Conservation (phyloP, 352 stramenopile genomes). For the Blastocystis sp. region DNA sequence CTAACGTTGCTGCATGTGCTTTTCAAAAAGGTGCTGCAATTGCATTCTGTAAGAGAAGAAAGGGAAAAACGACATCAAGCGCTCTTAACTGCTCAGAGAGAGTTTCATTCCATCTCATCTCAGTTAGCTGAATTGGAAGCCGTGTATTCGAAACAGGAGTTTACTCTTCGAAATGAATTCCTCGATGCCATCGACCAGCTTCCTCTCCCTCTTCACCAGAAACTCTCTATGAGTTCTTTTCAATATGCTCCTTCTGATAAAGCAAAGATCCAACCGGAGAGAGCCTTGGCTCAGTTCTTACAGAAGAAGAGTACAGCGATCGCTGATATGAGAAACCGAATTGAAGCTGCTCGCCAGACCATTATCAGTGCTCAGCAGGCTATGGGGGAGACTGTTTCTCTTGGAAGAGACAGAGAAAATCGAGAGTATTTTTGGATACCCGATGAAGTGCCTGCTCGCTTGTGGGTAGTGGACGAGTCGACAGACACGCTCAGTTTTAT, state of each 20-base stretch:
- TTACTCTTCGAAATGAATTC: neutral
- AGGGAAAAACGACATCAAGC: neutral
- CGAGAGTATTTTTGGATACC: constrained; percentile 1
- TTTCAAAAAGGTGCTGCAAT: constrained; percentile 70
- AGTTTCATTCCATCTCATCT: neutral
- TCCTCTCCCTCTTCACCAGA: neutral
- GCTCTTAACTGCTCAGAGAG: neutral
- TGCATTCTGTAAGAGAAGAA: constrained; percentile 71
- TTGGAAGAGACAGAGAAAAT: neutral
- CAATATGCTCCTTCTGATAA: neutral
- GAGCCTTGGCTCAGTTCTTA: neutral
- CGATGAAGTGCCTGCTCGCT: neutral
- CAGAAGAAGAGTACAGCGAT: neutral
- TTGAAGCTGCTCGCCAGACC: neutral
- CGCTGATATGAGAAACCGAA: neutral
- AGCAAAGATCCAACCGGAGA: neutral
- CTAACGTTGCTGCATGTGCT: constrained; percentile 72
- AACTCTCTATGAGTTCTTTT: neutral
- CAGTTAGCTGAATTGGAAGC: constrained; percentile 6
- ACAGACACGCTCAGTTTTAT: neutral
- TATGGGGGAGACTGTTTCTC: no score
- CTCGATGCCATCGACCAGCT: neutral
- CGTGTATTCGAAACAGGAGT: neutral
- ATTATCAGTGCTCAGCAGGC: neutral
- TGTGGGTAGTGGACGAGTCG: constrained; percentile 4